Percentiles rank a stretch among this genome's conserved stretches.
Evolutionary conservation across 192 early-diverging fungal species (phyloP).

Genomic region (Backusella australiensis): DNA sequence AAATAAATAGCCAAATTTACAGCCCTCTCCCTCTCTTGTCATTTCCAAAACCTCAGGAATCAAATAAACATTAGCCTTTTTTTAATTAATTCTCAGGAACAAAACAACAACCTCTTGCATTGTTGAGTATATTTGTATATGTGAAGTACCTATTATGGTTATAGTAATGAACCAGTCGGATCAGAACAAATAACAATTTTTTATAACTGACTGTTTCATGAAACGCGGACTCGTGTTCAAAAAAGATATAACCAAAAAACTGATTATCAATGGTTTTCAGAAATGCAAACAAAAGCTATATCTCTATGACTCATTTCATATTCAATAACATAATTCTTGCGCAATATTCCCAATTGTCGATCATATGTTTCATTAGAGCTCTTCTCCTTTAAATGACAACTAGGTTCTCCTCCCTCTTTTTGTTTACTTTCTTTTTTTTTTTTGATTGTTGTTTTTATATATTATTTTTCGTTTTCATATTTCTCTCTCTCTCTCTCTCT

Average conservation of each 20-base stretch:
- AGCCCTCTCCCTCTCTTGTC: neutral
- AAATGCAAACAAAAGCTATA: neutral
- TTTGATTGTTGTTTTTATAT: neutral
- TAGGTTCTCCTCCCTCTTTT: neutral
- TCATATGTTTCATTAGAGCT: neutral
- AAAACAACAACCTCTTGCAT: neutral
- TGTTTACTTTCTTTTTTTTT: constrained; percentile 6
- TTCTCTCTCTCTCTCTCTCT: no score
- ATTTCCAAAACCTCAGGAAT: neutral
- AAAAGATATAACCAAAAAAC: neutral
- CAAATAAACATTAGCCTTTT: neutral
- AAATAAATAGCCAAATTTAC: neutral
- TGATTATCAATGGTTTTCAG: neutral
- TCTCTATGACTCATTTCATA: neutral
- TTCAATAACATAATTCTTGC: constrained; percentile 5
- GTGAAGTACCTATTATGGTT: neutral
- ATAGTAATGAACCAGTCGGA: constrained; percentile 3
- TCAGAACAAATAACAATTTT: neutral
- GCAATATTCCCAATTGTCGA: neutral
- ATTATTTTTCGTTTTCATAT: neutral
- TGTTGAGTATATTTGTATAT: neutral
- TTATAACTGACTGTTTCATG: neutral
- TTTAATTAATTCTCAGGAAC: neutral
- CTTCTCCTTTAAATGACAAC: neutral
- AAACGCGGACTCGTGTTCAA: neutral